A percentile compares a stretch with the other conserved stretches of the same genome.
Evolutionary conservation across 352 stramenopile genomes (phyloP).

Genomic region (Pseudoperonospora humuli): DNA sequence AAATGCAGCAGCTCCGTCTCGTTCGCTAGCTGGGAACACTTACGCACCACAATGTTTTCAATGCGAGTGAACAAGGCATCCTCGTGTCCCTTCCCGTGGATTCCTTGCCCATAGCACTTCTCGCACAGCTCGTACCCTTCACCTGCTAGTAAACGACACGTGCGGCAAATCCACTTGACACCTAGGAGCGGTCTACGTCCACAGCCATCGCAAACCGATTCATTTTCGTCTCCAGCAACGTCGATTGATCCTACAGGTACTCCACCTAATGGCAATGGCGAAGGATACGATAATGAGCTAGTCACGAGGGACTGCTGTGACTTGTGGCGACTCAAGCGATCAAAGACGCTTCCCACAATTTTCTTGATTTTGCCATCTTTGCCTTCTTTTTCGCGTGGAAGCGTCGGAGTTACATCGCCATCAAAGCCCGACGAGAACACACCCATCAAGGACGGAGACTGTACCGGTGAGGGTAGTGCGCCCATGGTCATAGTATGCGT

Average conservation of each 20-base stretch:
- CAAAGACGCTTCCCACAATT: conserved; percentile 64
- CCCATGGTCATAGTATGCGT: conserved; percentile 29
- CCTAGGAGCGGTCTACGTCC: conserved; percentile 40
- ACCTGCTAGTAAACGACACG: conserved; percentile 37
- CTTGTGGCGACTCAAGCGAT: conserved; percentile 62
- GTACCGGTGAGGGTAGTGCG: conserved; percentile 23
- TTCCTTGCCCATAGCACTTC: conserved; percentile 66
- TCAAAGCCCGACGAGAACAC: conserved; percentile 16
- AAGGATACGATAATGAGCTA: conserved; percentile 15
- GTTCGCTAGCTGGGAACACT: conserved; percentile 38
- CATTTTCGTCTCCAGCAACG: conserved; percentile 31
- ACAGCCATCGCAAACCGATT: conserved; percentile 60
- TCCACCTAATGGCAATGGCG: conserved; percentile 12
- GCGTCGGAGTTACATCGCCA: conserved; percentile 17
- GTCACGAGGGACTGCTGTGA: conserved; percentile 25
- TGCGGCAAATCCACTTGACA: conserved; percentile 62
- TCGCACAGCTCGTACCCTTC: conserved; percentile 60
- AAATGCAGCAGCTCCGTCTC: conserved; percentile 54
- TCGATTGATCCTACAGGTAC: conserved; percentile 4
- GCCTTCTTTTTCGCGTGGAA: conserved; percentile 18
- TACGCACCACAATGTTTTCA: conserved; percentile 52
- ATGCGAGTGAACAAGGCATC: conserved; percentile 55
- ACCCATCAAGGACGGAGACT: conserved; percentile 21
- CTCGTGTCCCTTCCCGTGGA: conserved; percentile 64
- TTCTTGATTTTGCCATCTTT: conserved; percentile 76